phyloP scores from a whole-genome alignment of 2,329 filamentous ascomycete species.

The Parascedosporium putredinis region DNA sequence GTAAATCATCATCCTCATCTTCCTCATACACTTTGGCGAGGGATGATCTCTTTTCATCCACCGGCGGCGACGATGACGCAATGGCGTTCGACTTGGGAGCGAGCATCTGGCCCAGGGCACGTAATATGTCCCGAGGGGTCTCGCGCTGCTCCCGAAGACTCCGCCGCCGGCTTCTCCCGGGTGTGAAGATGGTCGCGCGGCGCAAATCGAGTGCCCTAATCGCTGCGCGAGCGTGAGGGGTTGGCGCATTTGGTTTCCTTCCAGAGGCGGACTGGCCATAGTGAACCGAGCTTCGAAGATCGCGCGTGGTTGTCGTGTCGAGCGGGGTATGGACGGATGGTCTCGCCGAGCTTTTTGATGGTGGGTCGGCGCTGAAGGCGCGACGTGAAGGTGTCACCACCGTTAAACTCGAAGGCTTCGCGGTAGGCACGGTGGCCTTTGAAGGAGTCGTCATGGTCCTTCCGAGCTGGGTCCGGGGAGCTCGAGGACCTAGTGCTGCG shows the following conservation, averaged over 20 bases:
- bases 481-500: not conserved
- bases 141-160: constrained; percentile 46
- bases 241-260: constrained; percentile 33
- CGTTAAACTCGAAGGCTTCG: constrained; percentile 6
- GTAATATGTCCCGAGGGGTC: constrained; percentile 42
- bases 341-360: constrained; percentile 24
- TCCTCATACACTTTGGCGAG: constrained; percentile 17
- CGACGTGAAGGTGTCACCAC: constrained; percentile 11
- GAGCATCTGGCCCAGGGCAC: constrained; percentile 42
- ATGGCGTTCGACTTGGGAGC: constrained; percentile 37
- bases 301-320: constrained; percentile 23
- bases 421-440: constrained; percentile 1
- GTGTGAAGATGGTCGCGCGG: constrained; percentile 49
- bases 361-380: constrained; percentile 10
- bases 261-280: constrained; percentile 15
- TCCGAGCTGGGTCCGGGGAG: not conserved
- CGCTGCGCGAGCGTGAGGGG: constrained; percentile 52
- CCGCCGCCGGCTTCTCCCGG: constrained; percentile 45
- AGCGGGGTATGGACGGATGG: constrained; percentile 33
- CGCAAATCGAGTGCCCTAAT: constrained; percentile 47
- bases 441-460: constrained; percentile 3
- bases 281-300: constrained; percentile 27
- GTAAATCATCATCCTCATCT: constrained; percentile 38
- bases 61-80: constrained; percentile 35
- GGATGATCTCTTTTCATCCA: constrained; percentile 16